Percentiles rank a stretch among this genome's conserved stretches.
Conservation (phyloP, 1,284 basidiomycete species). For the Malassezia vespertilionis region DNA sequence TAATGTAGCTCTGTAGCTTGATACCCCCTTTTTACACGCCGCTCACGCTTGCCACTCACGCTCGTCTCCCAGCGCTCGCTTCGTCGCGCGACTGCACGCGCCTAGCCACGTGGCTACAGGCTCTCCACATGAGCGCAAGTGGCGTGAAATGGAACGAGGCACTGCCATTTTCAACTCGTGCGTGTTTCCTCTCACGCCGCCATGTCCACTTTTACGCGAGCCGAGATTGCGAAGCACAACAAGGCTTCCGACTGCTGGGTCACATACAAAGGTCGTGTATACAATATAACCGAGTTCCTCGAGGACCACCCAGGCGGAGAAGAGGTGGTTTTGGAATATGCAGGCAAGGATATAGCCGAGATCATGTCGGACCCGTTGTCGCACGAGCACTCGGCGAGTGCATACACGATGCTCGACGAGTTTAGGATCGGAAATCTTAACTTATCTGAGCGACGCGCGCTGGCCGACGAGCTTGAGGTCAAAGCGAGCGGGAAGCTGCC, state of each 20-base stretch:
- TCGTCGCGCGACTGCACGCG: too few relatives aligned
- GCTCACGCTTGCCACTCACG: too few relatives aligned
- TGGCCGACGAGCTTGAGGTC: slow-evolving; percentile 18
- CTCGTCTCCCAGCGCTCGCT: too few relatives aligned
- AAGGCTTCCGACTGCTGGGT: slow-evolving; percentile 57
- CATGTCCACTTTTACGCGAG: slow-evolving; percentile 9
- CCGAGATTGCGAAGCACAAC: slow-evolving; percentile 49
- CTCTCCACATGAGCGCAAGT: too few relatives aligned
- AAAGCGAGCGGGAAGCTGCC: slow-evolving; percentile 9
- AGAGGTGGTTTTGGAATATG: slow-evolving; percentile 55
- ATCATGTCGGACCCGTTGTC: slow-evolving; percentile 73
- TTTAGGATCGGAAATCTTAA: slow-evolving; percentile 49
- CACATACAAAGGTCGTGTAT: slow-evolving; percentile 50
- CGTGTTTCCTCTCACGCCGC: slow-evolving; percentile 20
- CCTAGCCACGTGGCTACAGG: too few relatives aligned
- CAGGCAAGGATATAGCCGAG: slow-evolving; percentile 68
- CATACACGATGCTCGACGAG: slow-evolving; percentile 83
- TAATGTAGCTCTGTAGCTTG: too few relatives aligned
- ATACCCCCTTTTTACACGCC: too few relatives aligned
- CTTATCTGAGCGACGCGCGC: too few relatives aligned
- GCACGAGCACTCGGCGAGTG: slow-evolving; percentile 85
- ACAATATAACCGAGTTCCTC: slow-evolving; percentile 51
- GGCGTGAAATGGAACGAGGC: slow-evolving; percentile 4
- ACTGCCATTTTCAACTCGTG: background rate
- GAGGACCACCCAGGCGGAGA: slow-evolving; percentile 52